Conservation (phyloP, 352 stramenopile genomes). For the Globisporangium alternatum region DNA sequence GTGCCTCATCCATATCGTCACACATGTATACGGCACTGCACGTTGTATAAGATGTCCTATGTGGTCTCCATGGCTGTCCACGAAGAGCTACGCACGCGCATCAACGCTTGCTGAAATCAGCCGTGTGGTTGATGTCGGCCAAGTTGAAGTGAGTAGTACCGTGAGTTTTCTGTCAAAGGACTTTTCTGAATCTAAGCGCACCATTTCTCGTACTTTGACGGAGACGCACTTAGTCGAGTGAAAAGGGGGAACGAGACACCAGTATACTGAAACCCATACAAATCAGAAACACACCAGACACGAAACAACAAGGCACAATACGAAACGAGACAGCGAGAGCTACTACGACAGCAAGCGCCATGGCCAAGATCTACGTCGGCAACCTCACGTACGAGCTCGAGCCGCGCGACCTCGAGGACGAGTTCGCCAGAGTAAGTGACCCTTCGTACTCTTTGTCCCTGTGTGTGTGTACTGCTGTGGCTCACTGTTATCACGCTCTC, state of each 20-base stretch:
- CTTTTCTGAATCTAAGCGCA: not conserved
- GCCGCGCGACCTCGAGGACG: conserved; percentile 39
- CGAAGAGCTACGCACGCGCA: not conserved
- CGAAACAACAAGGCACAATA: not conserved
- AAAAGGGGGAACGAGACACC: not conserved
- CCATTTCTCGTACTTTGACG: not conserved
- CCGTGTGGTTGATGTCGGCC: not conserved
- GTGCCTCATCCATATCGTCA: not conserved
- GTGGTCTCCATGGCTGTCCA: not conserved
- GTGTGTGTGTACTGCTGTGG: conserved; percentile 5
- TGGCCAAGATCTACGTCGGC: conserved; percentile 67
- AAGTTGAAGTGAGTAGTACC: not conserved
- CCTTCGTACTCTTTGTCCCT: not conserved
- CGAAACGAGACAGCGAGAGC: not conserved
- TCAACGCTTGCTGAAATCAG: no score
- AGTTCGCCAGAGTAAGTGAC: conserved; percentile 38
- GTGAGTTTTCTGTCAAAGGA: not conserved
- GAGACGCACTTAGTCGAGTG: conserved; percentile 4
- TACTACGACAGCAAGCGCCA: conserved; percentile 20
- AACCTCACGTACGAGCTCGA: conserved; percentile 58
- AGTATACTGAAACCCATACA: not conserved
- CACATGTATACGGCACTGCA: not conserved
- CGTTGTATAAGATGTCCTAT: not conserved
- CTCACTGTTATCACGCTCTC: not conserved
- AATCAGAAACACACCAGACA: not conserved